Evolutionary conservation across 108 stramenopile genomes (phyloP), one percentile per base, ranked within the genome.

Genomic region (Cyclotella choctawhatcheeana): DNA sequence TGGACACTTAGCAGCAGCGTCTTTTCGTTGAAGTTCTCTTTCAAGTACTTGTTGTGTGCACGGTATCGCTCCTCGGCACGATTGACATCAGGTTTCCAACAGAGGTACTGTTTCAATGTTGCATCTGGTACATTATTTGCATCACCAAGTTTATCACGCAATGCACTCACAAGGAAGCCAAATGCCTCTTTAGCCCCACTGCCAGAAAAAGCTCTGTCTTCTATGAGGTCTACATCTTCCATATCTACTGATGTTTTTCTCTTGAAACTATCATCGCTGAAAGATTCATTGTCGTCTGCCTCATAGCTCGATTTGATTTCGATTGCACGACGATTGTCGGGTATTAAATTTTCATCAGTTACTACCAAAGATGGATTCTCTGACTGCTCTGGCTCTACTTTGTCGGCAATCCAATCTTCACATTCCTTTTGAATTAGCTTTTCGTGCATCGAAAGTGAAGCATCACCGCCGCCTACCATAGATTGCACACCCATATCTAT

Each of bases 11-110:
- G 37, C 29, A 64, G 63, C 40, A 73, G 30, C 21, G 67, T 50
- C 34, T 50, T 58, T 22, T 27, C 33, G 22, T 64, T 63, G 29
- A 63, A 73, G 35, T 73, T 73, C 16, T 73, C 71, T 29, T 43
- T 56, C 13, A 50, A 47, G 29, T 52, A 73, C 27, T 47, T 53
- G 24, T 37, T 47, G 29, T 64, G 26, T 25, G 61, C 61, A 21
- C 61, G 62, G 44, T 58, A 73, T 40, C 71, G 26, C 22, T 64
- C 61, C 16, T 45, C 62, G 17, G 71, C 71, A 32, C 71, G 63
- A 27, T 64, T 37, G 13, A 73, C 63, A 31, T 64, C 63, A 18
- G 71, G 47, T 31, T 73, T 73, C 71, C 71, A 73, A 44, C 60
- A 63, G 45, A 73, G 37, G 31, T 64, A 73, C 26, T 51, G 61